These are phyloP conservation scores for Martensiomyces pterosporus DNA, from an alignment of 192 early-diverging fungal genomes.

Conservation along the genomic window DNA sequence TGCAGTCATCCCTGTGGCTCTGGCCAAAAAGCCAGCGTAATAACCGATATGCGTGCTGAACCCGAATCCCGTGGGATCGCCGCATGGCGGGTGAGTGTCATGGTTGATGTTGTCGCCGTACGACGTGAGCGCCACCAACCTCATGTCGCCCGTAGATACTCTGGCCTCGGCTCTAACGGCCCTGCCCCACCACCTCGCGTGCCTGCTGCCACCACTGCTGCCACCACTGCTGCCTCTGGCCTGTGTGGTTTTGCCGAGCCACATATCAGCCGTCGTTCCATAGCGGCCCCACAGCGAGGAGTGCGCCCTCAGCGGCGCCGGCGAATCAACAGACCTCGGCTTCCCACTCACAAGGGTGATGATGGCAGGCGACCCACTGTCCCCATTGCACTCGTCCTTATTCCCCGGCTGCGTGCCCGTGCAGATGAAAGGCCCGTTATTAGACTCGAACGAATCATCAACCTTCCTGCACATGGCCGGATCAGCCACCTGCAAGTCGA, in stretches of 20 bases:
- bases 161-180: background rate
- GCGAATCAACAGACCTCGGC: background rate
- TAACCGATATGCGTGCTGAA: slow-evolving; percentile 51
- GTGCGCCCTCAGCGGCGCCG: too few relatives aligned
- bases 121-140: slow-evolving; percentile 43
- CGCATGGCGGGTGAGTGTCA: slow-evolving; percentile 34
- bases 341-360: slow-evolving; percentile 6
- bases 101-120: slow-evolving; percentile 42
- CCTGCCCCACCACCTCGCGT: background rate
- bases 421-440: slow-evolving; percentile 42
- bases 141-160: slow-evolving; percentile 2
- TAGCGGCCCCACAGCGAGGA: too few relatives aligned
- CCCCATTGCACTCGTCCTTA: slow-evolving; percentile 47
- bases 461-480: slow-evolving; percentile 13
- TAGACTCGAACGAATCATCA: slow-evolving; percentile 14
- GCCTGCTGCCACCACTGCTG: background rate
- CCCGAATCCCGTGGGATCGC: slow-evolving; percentile 34
- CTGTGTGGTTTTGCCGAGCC: too few relatives aligned
- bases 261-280: too few relatives aligned
- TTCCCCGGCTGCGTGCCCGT: slow-evolving; percentile 18
- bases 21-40: slow-evolving; percentile 32
- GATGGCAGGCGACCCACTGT: slow-evolving; percentile 38
- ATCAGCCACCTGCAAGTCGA: slow-evolving; percentile 18
- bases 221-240: background rate
- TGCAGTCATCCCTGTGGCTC: slow-evolving; percentile 23